Conservation (phyloP, 192 early-diverging fungal genomes). For the Geranomyces variabilis region DNA sequence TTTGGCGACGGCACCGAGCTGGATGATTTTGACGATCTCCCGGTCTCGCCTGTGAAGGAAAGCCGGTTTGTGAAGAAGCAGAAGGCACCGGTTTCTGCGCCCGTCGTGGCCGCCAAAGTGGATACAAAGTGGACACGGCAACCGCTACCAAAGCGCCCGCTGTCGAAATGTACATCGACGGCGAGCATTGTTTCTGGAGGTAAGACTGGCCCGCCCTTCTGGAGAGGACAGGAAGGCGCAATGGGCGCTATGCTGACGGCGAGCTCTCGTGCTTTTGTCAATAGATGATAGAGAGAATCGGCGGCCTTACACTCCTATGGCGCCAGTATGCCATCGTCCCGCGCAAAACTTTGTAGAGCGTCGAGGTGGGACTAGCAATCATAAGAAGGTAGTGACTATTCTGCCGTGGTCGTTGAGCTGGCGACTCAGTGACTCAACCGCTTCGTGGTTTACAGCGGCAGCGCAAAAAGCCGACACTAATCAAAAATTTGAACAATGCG, state of each 20-base stretch:
- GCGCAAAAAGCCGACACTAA: constrained; percentile 47
- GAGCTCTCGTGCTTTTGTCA: background rate
- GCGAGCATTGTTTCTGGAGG: constrained; percentile 13
- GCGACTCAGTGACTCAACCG: background rate
- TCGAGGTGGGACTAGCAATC: background rate
- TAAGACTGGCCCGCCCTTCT: background rate
- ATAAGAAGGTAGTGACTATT: constrained; percentile 4
- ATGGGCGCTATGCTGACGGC: background rate
- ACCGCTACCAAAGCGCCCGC: background rate
- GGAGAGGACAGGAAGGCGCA: background rate
- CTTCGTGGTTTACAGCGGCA: background rate
- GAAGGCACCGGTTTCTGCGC: background rate
- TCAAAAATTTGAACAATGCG: constrained; percentile 42
- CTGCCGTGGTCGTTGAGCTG: background rate
- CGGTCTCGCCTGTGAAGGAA: constrained; percentile 3
- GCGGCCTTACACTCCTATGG: constrained; percentile 10
- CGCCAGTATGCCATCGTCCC: constrained; percentile 7
- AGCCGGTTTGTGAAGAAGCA: background rate
- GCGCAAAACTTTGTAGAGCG: constrained; percentile 15
- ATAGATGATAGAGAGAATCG: constrained; percentile 24
- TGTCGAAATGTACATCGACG: constrained; percentile 10
- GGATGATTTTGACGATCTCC: constrained; percentile 43
- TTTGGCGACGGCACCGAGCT: constrained; percentile 48
- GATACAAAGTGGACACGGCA: background rate
- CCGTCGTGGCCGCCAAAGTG: background rate